Percentiles rank a stretch among this genome's conserved stretches.
phyloP scores from a whole-genome alignment of 2,329 filamentous ascomycete species.

The Clarireedia monteithiana region DNA sequence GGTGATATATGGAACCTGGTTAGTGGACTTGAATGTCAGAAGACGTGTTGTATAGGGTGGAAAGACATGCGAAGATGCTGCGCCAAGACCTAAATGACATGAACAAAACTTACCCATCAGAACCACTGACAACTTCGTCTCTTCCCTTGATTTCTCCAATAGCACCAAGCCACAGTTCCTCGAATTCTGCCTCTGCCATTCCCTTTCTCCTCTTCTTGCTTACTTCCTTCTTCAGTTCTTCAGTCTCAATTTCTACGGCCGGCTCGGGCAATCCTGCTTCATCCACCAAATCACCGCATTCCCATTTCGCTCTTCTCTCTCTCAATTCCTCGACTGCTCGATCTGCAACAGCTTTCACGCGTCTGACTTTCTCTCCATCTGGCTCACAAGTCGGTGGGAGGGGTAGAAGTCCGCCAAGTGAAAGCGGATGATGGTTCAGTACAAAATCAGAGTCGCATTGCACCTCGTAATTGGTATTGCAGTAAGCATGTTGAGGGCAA shows the following conservation, averaged over 20 bases:
- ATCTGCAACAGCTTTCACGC: slow-evolving; percentile 80
- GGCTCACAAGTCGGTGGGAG: slow-evolving; percentile 88
- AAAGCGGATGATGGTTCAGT: slow-evolving; percentile 74
- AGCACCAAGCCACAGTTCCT: slow-evolving; percentile 73
- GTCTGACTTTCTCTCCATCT: slow-evolving; percentile 84
- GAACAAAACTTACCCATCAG: slow-evolving; percentile 42
- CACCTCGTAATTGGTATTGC: slow-evolving; percentile 68
- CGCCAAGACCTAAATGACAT: slow-evolving; percentile 14
- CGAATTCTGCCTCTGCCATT: slow-evolving; percentile 82
- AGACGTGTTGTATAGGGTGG: slow-evolving; percentile 34
- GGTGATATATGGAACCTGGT: slow-evolving; percentile 70
- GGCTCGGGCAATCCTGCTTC: slow-evolving; percentile 52
- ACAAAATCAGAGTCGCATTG: slow-evolving; percentile 84
- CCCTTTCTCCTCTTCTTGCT: slow-evolving; percentile 70
- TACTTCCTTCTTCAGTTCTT: slow-evolving; percentile 70
- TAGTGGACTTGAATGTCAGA: slow-evolving; percentile 61
- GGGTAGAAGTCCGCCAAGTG: slow-evolving; percentile 72
- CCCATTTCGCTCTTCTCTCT: slow-evolving; percentile 77
- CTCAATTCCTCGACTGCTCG: slow-evolving; percentile 81
- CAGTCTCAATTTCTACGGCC: slow-evolving; percentile 54
- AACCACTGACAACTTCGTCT: slow-evolving; percentile 50
- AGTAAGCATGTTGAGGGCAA: slow-evolving; percentile 85
- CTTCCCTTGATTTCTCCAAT: slow-evolving; percentile 61
- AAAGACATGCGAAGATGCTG: not conserved
- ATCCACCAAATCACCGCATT: slow-evolving; percentile 69